phyloP scores from a whole-genome alignment of 2,329 filamentous ascomycete genomes.

The Canariomyces notabilis region DNA sequence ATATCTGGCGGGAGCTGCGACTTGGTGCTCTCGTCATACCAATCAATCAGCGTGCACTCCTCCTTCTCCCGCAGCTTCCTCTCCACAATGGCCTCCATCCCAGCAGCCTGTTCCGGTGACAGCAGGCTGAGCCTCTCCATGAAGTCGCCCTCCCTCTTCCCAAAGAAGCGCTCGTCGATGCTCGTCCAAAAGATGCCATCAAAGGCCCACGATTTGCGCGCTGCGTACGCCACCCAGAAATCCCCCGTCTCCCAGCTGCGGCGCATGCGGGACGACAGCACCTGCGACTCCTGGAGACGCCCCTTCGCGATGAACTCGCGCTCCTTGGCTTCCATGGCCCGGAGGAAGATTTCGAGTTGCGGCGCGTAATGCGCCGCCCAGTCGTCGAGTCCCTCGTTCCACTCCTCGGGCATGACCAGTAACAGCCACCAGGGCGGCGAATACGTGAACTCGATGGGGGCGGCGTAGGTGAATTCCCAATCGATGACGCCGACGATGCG shows the following conservation, averaged over 20 bases:
- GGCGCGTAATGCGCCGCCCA: constrained; percentile 31
- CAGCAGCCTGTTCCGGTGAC: too few relatives aligned
- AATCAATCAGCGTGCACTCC: too few relatives aligned
- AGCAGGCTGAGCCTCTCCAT: too few relatives aligned
- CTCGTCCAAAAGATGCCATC: neutral
- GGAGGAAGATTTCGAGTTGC: constrained; percentile 31
- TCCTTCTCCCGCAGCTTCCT: too few relatives aligned
- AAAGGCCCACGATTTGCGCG: neutral
- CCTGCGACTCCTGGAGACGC: neutral
- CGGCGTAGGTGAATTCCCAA: constrained; percentile 36
- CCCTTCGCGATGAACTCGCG: neutral
- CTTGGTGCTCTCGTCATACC: too few relatives aligned
- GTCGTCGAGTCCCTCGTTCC: constrained; percentile 27
- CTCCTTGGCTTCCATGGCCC: constrained; percentile 30
- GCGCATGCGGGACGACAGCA: neutral
- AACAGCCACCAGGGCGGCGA: constrained; percentile 34
- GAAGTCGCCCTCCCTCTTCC: too few relatives aligned
- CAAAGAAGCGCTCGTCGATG: neutral
- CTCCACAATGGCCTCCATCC: too few relatives aligned
- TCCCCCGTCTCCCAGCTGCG: neutral
- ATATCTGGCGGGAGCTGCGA: too few relatives aligned
- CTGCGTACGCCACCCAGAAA: neutral
- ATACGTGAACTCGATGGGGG: constrained; percentile 27
- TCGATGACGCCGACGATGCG: constrained; percentile 34
- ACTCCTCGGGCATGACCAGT: constrained; percentile 30